These are phyloP conservation scores for Suhomyces vadensis DNA, from an alignment of 805 yeast species.

Conservation along the genomic window DNA sequence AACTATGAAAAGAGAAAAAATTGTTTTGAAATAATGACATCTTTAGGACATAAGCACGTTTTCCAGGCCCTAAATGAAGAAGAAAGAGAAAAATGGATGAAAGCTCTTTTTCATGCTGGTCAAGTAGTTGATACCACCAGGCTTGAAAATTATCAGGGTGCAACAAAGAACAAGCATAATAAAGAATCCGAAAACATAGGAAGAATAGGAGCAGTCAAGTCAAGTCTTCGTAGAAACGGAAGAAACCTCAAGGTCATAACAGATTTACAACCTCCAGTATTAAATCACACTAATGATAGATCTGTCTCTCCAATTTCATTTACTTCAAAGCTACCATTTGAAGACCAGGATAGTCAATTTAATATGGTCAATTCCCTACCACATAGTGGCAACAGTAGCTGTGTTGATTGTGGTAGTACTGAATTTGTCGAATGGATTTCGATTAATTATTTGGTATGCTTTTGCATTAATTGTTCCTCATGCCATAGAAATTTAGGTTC, in stretches of 20 bases:
- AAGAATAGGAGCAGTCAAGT: not conserved
- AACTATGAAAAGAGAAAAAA: conserved; percentile 47
- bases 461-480: conserved; percentile 86
- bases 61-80: conserved; percentile 73
- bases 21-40: conserved; percentile 78
- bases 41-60: conserved; percentile 61
- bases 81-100: conserved; percentile 71
- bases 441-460: conserved; percentile 63
- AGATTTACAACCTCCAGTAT: conserved; percentile 6
- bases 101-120: conserved; percentile 59
- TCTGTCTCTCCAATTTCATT: conserved; percentile 37
- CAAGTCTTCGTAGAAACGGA: conserved; percentile 2
- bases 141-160: not conserved
- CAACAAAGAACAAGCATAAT: not conserved
- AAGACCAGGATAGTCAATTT: conserved; percentile 27
- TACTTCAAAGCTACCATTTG: conserved; percentile 16
- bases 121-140: conserved; percentile 37
- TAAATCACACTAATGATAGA: conserved; percentile 9
- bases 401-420: conserved; percentile 77
- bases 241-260: conserved; percentile 1
- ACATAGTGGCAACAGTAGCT: conserved; percentile 56
- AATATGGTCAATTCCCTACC: conserved; percentile 39
- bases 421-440: conserved; percentile 86
- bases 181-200: not conserved
- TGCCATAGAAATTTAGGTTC: conserved; percentile 87